These are phyloP conservation scores for Umbilicus rupestris DNA, from an alignment of 164 flowering plant genomes.

Conservation along the genomic window DNA sequence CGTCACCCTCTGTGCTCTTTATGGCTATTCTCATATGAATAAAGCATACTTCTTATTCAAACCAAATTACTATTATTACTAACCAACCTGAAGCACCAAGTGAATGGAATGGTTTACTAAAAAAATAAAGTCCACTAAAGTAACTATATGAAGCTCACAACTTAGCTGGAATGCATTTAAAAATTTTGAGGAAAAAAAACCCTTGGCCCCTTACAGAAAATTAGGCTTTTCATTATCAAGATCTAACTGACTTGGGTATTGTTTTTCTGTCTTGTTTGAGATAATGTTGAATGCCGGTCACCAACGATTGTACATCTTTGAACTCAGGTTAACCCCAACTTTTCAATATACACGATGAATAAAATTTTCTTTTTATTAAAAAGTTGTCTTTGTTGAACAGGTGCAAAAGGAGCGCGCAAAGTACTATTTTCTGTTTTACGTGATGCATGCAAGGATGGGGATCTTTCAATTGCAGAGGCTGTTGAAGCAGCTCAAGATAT, in stretches of 20 bases:
- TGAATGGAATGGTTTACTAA: too few species aligned
- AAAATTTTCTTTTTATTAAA: not conserved
- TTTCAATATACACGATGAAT: not conserved
- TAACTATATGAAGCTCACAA: too few species aligned
- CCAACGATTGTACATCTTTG: not conserved
- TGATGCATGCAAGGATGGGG: slow-evolving; percentile 78
- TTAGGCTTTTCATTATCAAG: too few species aligned
- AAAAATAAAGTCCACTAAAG: too few species aligned
- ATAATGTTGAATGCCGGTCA: not conserved
- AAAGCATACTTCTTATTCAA: not conserved
- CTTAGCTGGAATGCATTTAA: too few species aligned
- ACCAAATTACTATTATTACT: not conserved
- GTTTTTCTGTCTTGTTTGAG: too few species aligned
- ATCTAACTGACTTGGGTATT: too few species aligned
- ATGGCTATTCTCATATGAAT: not conserved
- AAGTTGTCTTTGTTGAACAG: slow-evolving; percentile 23
- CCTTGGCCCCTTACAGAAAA: too few species aligned
- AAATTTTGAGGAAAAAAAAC: too few species aligned
- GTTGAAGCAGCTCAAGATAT: slow-evolving; percentile 70
- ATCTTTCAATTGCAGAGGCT: slow-evolving; percentile 74
- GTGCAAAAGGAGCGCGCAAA: slow-evolving; percentile 82
- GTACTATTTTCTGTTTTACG: slow-evolving; percentile 61
- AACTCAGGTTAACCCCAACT: not conserved
- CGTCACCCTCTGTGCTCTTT: not conserved
- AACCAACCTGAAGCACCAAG: not conserved